Evolutionary conservation across 345 rosid genomes (phyloP), one percentile per base, ranked within the genome.

Genomic region (Isatis tinctoria): DNA sequence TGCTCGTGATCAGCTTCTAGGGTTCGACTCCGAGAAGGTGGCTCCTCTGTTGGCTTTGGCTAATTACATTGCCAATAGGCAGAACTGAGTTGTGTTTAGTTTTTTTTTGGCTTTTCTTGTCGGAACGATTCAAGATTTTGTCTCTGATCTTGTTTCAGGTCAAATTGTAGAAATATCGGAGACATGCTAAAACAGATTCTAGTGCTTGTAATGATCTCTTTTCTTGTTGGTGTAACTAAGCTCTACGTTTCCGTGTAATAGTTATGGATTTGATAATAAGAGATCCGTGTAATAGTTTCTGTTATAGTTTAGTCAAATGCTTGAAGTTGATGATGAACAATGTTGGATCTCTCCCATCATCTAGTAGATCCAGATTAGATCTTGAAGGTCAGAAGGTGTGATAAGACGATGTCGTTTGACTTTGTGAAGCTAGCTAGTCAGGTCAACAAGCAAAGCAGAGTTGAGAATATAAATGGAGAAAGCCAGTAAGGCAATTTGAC

Each of bases 41-140:
- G 90, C 90, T 24, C 99, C 99, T 20, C 80, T 95, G 87, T 69
- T 88, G 78, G 96, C 99, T 76, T 81, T 95, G 81, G 93, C 97
- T 51, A 83, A 81, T 81, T 95, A 88, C 72, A 95, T 95, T 74
- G 96, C 96, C 51, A 65, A 76, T 64, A 86, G 98, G 87, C 92
- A 92, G 69, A 90, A 86, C 60, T 95, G 71, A 60, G 33, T n/a
- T 57, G n/a, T 43, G 57, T 48, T 7, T 10, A 1, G 3, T 70
- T 41, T 35, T 61, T 10, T 47, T 3, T 5, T 5, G 33, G 33
- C 0, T 28, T 10, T 20, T 0, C 49, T 11, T 72, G 61, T 27
- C n/a, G 27, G 76, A 64, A 49, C 28, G n/a, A 51, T 28, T 12
- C 3, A 28, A 59, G n/a, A 36, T 32, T 57, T 37, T 13, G 5